Evolutionary conservation across 306 rosid genomes (phyloP), one percentile per base, ranked within the genome.

Genomic region (Quercus gilva): DNA sequence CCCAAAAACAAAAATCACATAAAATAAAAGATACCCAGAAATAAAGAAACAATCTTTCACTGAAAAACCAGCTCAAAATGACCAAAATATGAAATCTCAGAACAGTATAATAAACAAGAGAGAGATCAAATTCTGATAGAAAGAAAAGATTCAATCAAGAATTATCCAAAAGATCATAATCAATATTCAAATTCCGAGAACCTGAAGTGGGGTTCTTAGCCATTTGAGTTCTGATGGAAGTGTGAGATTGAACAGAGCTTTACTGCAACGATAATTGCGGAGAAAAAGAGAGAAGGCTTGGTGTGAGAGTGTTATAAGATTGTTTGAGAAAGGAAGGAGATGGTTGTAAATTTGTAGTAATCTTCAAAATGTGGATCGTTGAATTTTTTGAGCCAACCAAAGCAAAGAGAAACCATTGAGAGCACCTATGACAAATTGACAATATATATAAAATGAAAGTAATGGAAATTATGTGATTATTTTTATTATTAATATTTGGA

Each of bases 141-240:
- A 28, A 10, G n/a, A 35, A 68, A 10, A 68, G 49, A 68, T 33
- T 28, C 17, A 28, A 51, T 7, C 51, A 55, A 72, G 72, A 28
- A 28, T 59, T 37, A 74, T 41, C 45, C 45, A 51, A 15, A 63
- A 53, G 78, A 71, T 3, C 10, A 53, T 18, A 73, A 43, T 18
- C 63, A 63, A 63, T 5, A 35, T 52, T 73, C 55, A 55, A 41
- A 41, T 41, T 41, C 11, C 0, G 45, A 82, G 71, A 79, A 92
- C 97, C 97, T 82, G 90, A 81, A 14, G 79, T 59, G 78, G 83
- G 63, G 82, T 79, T 63, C 63, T 20, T 71, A 21, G 91, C 92
- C 97, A 92, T 92, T 63, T 25, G 58, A 55, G 73, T 23, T 45
- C 15, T 12, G 82, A 69, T 60, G 70, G 33, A 71, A 53, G 69